A percentile compares a stretch with the other conserved stretches of the same genome.
Conservation (phyloP, 306 rosid species). For the Cyamopsis tetragonoloba region DNA sequence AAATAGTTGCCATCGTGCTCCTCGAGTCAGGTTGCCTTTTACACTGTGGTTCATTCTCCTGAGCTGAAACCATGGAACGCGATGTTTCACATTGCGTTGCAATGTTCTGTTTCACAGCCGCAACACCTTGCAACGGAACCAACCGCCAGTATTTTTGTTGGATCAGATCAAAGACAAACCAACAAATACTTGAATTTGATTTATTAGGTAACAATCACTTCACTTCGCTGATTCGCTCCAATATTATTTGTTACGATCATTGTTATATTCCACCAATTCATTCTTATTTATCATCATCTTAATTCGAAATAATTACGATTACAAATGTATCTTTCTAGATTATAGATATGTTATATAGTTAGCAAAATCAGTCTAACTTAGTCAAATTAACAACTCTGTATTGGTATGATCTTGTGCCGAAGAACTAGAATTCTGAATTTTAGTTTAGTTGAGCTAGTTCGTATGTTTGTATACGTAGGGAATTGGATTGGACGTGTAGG, state of each 20-base stretch:
- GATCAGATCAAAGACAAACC: background rate
- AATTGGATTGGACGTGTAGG: background rate
- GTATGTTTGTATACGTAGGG: background rate
- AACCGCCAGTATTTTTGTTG: background rate
- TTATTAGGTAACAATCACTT: slow-evolving; percentile 13
- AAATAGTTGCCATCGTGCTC: too few species aligned
- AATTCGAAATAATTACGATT: background rate
- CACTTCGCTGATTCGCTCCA: background rate
- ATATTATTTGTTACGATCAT: background rate
- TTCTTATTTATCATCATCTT: background rate
- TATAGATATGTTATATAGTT: too few species aligned
- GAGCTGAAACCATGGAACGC: background rate
- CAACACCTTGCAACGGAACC: background rate
- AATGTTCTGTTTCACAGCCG: background rate
- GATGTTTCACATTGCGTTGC: background rate
- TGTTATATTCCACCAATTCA: background rate
- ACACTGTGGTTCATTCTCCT: too few species aligned
- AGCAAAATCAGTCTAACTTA: too few species aligned
- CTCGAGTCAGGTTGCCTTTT: too few species aligned
- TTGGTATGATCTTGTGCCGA: too few species aligned
- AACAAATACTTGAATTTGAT: background rate
- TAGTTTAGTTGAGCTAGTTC: too few species aligned
- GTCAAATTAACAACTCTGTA: background rate
- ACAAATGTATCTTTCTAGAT: too few species aligned
- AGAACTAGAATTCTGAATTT: too few species aligned